A percentile compares a stretch with the other conserved stretches of the same genome.
These are phyloP conservation scores for Didymella arachidicola DNA, from an alignment of 2,329 filamentous ascomycete species.

Conservation along the genomic window DNA sequence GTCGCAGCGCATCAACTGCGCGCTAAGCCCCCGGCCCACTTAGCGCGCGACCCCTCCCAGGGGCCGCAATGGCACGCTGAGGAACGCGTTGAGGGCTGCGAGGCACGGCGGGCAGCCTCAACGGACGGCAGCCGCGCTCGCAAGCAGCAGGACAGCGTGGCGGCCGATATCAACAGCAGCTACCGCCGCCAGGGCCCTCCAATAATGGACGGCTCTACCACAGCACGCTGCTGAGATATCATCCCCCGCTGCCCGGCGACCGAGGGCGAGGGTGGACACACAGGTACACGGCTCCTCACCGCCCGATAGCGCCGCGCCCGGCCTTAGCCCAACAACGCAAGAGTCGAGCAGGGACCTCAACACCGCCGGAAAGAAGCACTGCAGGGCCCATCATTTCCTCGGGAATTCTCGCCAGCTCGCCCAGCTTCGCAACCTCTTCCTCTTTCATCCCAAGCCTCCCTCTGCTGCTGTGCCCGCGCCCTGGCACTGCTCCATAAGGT, in stretches of 20 bases:
- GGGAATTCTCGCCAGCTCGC: slow-evolving; percentile 29
- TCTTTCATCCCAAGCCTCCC: slow-evolving; percentile 35
- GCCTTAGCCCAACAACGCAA: slow-evolving; percentile 23
- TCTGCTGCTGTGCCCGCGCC: slow-evolving; percentile 25
- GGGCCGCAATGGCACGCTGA: neutral
- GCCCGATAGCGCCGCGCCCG: slow-evolving; percentile 21
- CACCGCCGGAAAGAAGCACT: slow-evolving; percentile 33
- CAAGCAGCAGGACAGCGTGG: neutral
- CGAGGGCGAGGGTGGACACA: slow-evolving; percentile 8
- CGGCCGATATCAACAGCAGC: slow-evolving; percentile 17
- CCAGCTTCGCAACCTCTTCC: slow-evolving; percentile 38
- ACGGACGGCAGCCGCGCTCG: neutral
- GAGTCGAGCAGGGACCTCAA: slow-evolving; percentile 44
- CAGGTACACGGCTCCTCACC: slow-evolving; percentile 20
- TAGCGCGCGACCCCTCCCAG: slow-evolving; percentile 13
- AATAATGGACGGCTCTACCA: slow-evolving; percentile 1
- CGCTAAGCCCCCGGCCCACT: slow-evolving; percentile 25
- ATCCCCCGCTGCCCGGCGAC: slow-evolving; percentile 14
- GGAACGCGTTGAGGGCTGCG: slow-evolving; percentile 2
- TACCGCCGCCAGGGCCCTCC: neutral
- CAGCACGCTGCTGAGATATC: neutral
- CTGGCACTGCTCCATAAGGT: slow-evolving; percentile 41
- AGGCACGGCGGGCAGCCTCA: slow-evolving; percentile 2
- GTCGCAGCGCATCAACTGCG: slow-evolving; percentile 33
- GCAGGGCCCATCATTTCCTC: slow-evolving; percentile 39